Evolutionary conservation across 768 basidiomycete genomes (phyloP).

Genomic region (Gloeopeniophorella convolvens): DNA sequence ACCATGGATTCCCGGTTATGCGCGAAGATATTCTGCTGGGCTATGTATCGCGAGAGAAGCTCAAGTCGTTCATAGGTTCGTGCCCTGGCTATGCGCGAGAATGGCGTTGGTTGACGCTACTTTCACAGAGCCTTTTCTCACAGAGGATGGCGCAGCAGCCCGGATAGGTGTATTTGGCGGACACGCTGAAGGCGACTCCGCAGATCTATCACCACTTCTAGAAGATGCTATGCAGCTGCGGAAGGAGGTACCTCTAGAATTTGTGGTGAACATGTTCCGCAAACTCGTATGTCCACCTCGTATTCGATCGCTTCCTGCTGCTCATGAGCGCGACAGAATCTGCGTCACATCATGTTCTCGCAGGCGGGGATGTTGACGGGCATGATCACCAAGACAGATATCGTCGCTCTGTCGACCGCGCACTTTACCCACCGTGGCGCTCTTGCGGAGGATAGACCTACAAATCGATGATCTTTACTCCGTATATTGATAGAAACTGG

Average conservation of each 20-base stretch:
- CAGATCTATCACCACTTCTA: constrained; percentile 31
- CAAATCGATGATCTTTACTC: not conserved
- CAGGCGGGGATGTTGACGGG: constrained; percentile 52
- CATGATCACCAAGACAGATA: constrained; percentile 63
- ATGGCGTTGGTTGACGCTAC: not conserved
- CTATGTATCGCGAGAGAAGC: constrained; percentile 51
- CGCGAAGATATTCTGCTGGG: constrained; percentile 47
- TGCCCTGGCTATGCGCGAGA: not conserved
- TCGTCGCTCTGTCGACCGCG: constrained; percentile 50
- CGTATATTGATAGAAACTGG: not conserved
- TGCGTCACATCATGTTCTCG: constrained; percentile 64
- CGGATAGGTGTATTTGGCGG: constrained; percentile 5
- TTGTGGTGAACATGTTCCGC: constrained; percentile 70
- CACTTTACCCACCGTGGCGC: constrained; percentile 48
- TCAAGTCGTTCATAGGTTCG: constrained; percentile 35
- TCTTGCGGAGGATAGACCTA: constrained; percentile 4
- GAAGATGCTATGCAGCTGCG: constrained; percentile 52
- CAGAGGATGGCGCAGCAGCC: constrained; percentile 1
- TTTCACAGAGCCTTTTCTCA: constrained; percentile 1
- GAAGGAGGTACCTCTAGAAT: constrained; percentile 62
- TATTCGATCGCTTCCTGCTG: constrained; percentile 6
- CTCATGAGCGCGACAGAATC: constrained; percentile 37
- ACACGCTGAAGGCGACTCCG: not conserved
- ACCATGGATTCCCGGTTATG: constrained; percentile 63
- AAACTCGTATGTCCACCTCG: constrained; percentile 43